A percentile compares a stretch with the other conserved stretches of the same genome.
Conservation (phyloP, 2,329 filamentous ascomycete species). For the Cordyceps javanica region DNA sequence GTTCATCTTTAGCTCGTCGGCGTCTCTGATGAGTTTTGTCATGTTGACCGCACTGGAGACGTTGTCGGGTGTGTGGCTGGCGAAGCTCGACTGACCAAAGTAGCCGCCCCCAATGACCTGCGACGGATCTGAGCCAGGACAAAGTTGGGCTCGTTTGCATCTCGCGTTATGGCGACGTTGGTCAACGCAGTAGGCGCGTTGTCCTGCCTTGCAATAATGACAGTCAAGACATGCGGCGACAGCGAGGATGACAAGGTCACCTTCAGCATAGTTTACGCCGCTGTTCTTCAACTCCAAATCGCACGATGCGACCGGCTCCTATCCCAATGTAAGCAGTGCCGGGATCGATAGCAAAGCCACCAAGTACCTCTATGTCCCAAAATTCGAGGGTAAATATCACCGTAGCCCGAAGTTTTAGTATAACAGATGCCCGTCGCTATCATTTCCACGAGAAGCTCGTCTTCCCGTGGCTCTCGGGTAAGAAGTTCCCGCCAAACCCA, state of each 20-base stretch:
- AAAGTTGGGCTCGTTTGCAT: constrained; percentile 4
- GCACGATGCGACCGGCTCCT: background rate
- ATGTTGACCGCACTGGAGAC: constrained; percentile 6
- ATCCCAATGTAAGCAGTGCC: background rate
- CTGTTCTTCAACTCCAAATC: background rate
- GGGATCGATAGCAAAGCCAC: background rate
- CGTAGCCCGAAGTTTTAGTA: constrained; percentile 2
- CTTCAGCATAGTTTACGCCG: background rate
- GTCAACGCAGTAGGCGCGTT: background rate
- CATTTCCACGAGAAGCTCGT: constrained; percentile 9
- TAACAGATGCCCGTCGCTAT: constrained; percentile 1
- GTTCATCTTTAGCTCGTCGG: background rate
- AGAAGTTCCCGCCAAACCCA: constrained; percentile 6
- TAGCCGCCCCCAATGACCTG: constrained; percentile 6
- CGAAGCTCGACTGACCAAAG: constrained; percentile 10
- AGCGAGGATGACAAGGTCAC: constrained; percentile 3
- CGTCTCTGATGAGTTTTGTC: background rate
- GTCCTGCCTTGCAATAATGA: background rate
- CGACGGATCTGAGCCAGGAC: constrained; percentile 1
- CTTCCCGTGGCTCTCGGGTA: background rate
- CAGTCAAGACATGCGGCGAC: background rate
- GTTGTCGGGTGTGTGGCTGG: background rate
- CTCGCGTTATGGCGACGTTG: background rate
- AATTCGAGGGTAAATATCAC: background rate
- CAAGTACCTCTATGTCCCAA: background rate